A percentile compares a stretch with the other conserved stretches of the same genome.
phyloP scores from a whole-genome alignment of 176 grass and related monocot species.

The Tillandsia fasciculata region DNA sequence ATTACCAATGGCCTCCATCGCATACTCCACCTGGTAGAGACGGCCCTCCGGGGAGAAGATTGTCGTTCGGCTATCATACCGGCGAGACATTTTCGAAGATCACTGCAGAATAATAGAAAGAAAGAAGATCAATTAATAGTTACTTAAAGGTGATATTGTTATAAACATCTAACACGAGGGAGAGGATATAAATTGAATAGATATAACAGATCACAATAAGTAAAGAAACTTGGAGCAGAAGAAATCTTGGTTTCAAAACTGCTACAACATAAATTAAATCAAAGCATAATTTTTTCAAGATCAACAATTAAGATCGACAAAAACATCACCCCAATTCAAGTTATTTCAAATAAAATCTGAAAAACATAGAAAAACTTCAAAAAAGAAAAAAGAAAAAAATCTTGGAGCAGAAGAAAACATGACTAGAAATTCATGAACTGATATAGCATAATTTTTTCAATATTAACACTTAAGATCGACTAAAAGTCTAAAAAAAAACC shows the following conservation, averaged over 20 bases:
- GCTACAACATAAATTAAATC: not conserved
- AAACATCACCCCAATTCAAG: not conserved
- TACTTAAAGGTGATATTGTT: no score
- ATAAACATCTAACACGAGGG: no score
- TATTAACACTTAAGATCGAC: no score
- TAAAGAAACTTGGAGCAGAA: not conserved
- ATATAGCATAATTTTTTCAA: no score
- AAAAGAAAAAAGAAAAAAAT: not conserved
- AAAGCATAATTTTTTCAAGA: not conserved
- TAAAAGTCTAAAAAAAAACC: no score
- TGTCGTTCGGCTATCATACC: slow-evolving; percentile 89
- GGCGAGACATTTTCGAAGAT: slow-evolving; percentile 55
- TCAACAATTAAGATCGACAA: not conserved
- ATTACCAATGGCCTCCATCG: slow-evolving; percentile 93
- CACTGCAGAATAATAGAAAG: not conserved
- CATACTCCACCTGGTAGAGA: slow-evolving; percentile 94
- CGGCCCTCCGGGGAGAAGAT: slow-evolving; percentile 95
- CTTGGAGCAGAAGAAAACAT: not conserved
- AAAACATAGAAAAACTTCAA: not conserved
- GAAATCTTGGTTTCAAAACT: not conserved
- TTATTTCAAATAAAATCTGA: not conserved
- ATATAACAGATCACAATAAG: not conserved
- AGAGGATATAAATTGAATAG: not conserved
- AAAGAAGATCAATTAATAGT: not conserved
- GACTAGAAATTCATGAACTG: no score